Conservation (phyloP, 768 basidiomycete species). For the Mycena chlorophos region DNA sequence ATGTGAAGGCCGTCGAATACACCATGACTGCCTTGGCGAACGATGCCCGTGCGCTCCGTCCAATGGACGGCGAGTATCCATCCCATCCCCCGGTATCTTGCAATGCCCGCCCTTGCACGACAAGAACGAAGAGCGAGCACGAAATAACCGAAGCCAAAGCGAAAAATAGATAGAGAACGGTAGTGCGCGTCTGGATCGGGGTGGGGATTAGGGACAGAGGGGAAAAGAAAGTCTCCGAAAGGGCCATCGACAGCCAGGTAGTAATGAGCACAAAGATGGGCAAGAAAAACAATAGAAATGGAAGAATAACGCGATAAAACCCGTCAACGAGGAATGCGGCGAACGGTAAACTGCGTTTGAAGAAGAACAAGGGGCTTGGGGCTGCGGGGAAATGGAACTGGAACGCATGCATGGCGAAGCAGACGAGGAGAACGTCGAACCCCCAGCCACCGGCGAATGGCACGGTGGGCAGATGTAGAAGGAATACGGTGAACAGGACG, state of each 20-base stretch:
- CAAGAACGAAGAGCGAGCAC: constrained; percentile 35
- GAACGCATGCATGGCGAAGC: constrained; percentile 42
- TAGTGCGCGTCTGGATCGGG: constrained; percentile 50
- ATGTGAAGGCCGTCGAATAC: constrained; percentile 41
- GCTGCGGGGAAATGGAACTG: constrained; percentile 46
- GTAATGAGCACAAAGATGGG: constrained; percentile 46
- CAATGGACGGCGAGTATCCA: constrained; percentile 44
- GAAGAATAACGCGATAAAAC: constrained; percentile 38
- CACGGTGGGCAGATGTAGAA: constrained; percentile 40
- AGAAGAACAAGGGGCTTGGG: constrained; percentile 47
- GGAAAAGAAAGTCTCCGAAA: constrained; percentile 39
- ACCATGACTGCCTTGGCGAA: constrained; percentile 38
- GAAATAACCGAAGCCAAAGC: constrained; percentile 35
- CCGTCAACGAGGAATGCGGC: constrained; percentile 42
- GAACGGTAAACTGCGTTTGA: constrained; percentile 45
- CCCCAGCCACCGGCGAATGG: constrained; percentile 42
- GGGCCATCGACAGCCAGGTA: constrained; percentile 48
- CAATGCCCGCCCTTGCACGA: constrained; percentile 26
- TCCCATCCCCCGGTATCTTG: constrained; percentile 42
- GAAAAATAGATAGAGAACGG: constrained; percentile 40
- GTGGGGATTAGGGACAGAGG: constrained; percentile 27
- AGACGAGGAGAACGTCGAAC: constrained; percentile 44
- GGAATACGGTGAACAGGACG: constrained; percentile 39
- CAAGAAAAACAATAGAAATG: constrained; percentile 47
- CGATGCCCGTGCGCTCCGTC: constrained; percentile 43